Conservation (phyloP, 2,329 filamentous ascomycete species). For the Magnaporthiopsis rhizophila region DNA sequence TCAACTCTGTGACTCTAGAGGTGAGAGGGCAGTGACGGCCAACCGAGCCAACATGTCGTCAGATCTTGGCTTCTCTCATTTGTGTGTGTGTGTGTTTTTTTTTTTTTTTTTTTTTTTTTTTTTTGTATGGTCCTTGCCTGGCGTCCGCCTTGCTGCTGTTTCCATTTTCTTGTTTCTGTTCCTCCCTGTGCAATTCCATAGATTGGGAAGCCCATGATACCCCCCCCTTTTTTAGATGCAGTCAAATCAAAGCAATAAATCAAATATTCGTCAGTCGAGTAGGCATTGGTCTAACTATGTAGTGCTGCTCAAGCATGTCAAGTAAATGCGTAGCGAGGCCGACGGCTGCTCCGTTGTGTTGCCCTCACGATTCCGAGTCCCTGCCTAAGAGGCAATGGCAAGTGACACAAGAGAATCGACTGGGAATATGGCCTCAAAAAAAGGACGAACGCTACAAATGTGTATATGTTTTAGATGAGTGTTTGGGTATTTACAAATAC, state of each 20-base stretch:
- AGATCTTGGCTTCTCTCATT: neutral
- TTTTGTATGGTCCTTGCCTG: neutral
- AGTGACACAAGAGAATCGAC: no score
- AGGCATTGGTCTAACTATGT: no score
- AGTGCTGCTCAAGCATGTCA: no score
- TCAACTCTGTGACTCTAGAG: neutral
- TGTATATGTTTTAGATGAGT: no score
- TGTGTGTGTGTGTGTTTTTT: neutral
- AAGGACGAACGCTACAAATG: no score
- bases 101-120: neutral
- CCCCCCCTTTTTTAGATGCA: neutral
- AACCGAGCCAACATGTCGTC: neutral
- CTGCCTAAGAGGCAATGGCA: no score
- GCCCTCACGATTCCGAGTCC: no score
- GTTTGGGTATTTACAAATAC: neutral
- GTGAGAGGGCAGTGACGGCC: neutral
- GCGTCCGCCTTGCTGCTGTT: neutral
- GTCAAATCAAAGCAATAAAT: neutral
- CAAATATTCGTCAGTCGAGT: neutral
- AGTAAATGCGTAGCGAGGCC: no score
- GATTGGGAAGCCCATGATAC: constrained; percentile 15
- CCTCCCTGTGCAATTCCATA: constrained; percentile 1
- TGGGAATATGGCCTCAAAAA: no score
- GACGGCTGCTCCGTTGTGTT: no score
- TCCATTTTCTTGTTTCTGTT: neutral